Base-by-base conservation (phyloP, 495 filamentous ascomycete species). In the Chaetomium tenue region DNA sequence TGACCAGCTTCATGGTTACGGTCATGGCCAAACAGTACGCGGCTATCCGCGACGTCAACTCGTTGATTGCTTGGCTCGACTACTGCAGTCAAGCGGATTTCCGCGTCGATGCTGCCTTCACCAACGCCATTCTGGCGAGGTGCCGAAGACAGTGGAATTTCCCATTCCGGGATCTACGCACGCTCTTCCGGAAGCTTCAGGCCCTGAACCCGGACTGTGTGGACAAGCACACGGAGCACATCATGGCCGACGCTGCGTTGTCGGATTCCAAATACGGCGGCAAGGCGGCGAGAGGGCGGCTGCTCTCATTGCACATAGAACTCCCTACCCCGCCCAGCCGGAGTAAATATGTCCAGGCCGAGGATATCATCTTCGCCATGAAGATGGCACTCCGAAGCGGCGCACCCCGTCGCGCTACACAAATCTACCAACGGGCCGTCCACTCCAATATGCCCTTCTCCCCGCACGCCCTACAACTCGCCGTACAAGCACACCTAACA, bases 11-110 rank as follows among this genome's bases (percentile, higher is more conserved):
- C 46, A 69, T 76, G 22, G 75, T 80, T 40, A 78, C 74, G 23
- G n/a, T 81, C 9, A 73, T 85, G 68, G 74, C 79, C n/a, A 77
- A 79, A 26, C 73, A 71, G 28, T 83, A 80, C 64, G 78, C 63
- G 13, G 68, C 71, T 50, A 63, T 74, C 23, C 72, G 70, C n/a
- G 82, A 84, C 61, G 65, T 77, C 28, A 58, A 60, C 54, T 71
- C 66, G 5, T 76, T 77, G 22, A 55, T 75, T 42, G 63, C 60
- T 55, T 82, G 78, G 79, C 53, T 81, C 26, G 58, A 66, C n/a
- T 70, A 74, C 42, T 81, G 75, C 61, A 57, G 47, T 30, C 26
- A 44, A 25, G 60, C 69, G 7, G 76, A 75, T 13, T 76, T 75
- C 61, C 61, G 67, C 4, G 61, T 79, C 15, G 75, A 80, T 48